Base-by-base conservation (phyloP, 2,329 filamentous ascomycete species). In the Colletotrichum siamense region DNA sequence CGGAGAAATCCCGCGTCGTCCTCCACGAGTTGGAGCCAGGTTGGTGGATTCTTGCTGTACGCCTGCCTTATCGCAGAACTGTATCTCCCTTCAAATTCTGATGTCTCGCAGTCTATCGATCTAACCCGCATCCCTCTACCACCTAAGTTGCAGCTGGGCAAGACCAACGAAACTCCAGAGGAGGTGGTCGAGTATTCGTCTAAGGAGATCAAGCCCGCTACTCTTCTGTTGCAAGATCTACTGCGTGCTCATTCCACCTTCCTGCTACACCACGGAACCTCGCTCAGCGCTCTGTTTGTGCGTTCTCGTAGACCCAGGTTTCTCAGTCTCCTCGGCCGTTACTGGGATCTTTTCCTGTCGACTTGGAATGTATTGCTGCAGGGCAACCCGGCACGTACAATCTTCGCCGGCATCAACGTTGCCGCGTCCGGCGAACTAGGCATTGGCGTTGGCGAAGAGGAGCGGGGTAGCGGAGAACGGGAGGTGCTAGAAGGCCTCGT, bases 11-110 rank as follows among this genome's bases (percentile, higher is more conserved):
- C 66, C 92, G 96, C 36, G 93, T 98, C 39, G 89, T 99, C 39
- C 87, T 98, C 61, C 92, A 95, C 81, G 96, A 99, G 87, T 86
- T 99, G 78, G 96, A 99, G 84, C 88, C 91, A 18, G 95, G 95
- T 34, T 99, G 97, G 97, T 99, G 98, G 98, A 93, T 99, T 77
- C 87, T 99, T 76, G 96, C 95, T 77, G 96, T 98, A 88, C 82
- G 94, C 86, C 24, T 15, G 94, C 86, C 26, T 15, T 12, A 26
- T 26, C 67, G 22, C 57, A 32, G 13, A 59, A 18, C 24, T 57
- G 10, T 3, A 24, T 13, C 32, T 16, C 13, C 8, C 32, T 64
- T 18, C 36, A 9, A 9, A 39, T 68, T 34, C 71, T 74, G 64
- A 74, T 32, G 15, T 28, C 24, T 77, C 9, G 61, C 75, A 96